Evolutionary conservation across 116 monocot genomes (phyloP), one percentile per base, ranked within the genome.

Genomic region (Posidonia oceanica): DNA sequence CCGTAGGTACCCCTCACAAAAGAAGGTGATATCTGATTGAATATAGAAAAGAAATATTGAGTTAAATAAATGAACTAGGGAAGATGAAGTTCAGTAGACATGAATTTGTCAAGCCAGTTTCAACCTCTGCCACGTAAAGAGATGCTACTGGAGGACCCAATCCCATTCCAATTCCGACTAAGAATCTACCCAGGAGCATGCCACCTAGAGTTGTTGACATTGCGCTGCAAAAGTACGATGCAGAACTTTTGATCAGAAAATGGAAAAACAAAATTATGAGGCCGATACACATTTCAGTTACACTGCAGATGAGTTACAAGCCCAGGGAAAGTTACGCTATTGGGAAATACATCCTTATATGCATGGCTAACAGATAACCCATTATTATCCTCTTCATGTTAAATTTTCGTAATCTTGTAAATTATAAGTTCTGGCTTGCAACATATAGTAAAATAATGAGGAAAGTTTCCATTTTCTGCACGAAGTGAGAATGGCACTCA

Each of bases 121-220:
- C 36, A 82, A 98, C 98, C 98, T 98, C 98, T 41, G 93, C 79
- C 40, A 98, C 85, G 72, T 98, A 98, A 48, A 98, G 88, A 12
- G 98, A 84, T 69, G 93, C 88, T 62, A 93, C 84, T 29, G 93
- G 90, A 17, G 98, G 93, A 66, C 90, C 98, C 52, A 98, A 57
- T 59, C 98, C 98, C 98, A 98, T 87, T 63, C 98, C 98, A 57
- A 61, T 88, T 78, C 98, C 98, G 73, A 93, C 98, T 36, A 98
- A 79, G 70, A 98, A 98, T 75, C 98, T 89, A 68, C 98, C 98
- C 54, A 90, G 54, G 68, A 98, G 98, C 98, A 98, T 98, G 39
- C 82, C 82, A 14, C 78, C 83, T 48, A 98, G 68, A 74, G 69
- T 88, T 68, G 63, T 76, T 7, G 93, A 48, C 39, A 79, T 83